Evolutionary conservation across 805 yeast species (phyloP).

Genomic region (Pichia nanzhaoensis): DNA sequence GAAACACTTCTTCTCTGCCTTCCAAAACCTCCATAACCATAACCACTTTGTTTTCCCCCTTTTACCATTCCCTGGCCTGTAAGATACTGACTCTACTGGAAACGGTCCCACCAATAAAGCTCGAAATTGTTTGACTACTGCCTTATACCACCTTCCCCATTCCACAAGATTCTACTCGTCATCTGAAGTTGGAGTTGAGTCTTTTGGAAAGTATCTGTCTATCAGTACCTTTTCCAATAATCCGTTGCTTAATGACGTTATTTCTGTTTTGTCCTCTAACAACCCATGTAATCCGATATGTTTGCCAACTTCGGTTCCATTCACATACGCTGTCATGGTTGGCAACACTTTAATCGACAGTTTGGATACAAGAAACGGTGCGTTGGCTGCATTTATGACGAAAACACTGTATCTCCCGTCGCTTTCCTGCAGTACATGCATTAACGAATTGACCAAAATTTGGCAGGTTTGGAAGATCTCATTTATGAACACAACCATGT

Average conservation of each 20-base stretch:
- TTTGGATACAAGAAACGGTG: slow-evolving; percentile 66
- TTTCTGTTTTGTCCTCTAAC: slow-evolving; percentile 17
- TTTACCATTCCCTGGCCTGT: too few relatives aligned
- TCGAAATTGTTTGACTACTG: too few relatives aligned
- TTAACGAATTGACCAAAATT: slow-evolving; percentile 44
- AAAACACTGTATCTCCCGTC: background rate
- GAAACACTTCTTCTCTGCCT: too few relatives aligned
- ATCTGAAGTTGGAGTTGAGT: too few relatives aligned
- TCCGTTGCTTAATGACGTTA: background rate
- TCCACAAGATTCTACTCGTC: too few relatives aligned
- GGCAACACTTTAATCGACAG: slow-evolving; percentile 65
- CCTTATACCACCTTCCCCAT: too few relatives aligned
- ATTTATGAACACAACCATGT: slow-evolving; percentile 58
- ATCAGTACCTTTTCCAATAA: background rate
- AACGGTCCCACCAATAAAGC: too few relatives aligned
- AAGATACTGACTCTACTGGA: too few relatives aligned
- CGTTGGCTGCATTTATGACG: slow-evolving; percentile 40
- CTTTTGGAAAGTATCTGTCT: background rate
- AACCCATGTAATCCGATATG: slow-evolving; percentile 66
- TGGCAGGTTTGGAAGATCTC: slow-evolving; percentile 55
- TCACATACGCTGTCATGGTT: slow-evolving; percentile 52
- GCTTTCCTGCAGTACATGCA: slow-evolving; percentile 4
- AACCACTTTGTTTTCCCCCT: too few relatives aligned
- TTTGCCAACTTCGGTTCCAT: slow-evolving; percentile 53
- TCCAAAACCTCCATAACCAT: too few relatives aligned